phyloP scores from a whole-genome alignment of 2,329 filamentous ascomycete species.

The Epichloe bromicola region DNA sequence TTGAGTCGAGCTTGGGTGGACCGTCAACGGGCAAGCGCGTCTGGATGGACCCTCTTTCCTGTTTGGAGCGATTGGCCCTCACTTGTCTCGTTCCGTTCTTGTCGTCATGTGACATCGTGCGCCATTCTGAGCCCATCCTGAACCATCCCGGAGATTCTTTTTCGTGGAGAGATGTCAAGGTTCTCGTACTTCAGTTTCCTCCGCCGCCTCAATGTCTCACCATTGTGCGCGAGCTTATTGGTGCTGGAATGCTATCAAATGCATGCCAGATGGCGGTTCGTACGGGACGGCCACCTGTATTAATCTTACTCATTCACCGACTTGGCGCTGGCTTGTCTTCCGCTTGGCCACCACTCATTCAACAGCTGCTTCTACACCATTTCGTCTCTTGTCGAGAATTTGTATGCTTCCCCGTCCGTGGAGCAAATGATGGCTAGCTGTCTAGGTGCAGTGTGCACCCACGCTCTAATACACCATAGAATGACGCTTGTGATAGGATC shows the following conservation, averaged over 20 bases:
- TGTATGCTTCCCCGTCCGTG: background rate
- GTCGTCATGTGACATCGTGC: background rate
- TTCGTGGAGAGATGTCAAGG: background rate
- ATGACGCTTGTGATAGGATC: background rate
- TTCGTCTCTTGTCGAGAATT: background rate
- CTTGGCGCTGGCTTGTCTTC: background rate
- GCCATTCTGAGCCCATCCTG: background rate
- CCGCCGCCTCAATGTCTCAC: constrained; percentile 7
- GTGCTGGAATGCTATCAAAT: constrained; percentile 7
- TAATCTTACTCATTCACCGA: background rate
- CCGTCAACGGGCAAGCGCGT: no score
- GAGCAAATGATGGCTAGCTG: background rate
- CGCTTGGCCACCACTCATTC: background rate
- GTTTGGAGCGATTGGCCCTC: background rate
- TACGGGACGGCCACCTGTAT: background rate
- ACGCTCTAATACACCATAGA: background rate
- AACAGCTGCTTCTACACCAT: background rate
- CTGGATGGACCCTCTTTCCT: background rate
- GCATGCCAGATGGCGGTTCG: constrained; percentile 7
- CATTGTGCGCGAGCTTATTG: constrained; percentile 4
- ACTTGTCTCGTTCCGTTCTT: background rate
- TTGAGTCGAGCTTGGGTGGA: background rate
- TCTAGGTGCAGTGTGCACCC: background rate
- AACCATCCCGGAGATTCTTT: background rate
- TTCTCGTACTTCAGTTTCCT: background rate